phyloP scores from a whole-genome alignment of 305 asterid species.

The Fraxinus velutina region DNA sequence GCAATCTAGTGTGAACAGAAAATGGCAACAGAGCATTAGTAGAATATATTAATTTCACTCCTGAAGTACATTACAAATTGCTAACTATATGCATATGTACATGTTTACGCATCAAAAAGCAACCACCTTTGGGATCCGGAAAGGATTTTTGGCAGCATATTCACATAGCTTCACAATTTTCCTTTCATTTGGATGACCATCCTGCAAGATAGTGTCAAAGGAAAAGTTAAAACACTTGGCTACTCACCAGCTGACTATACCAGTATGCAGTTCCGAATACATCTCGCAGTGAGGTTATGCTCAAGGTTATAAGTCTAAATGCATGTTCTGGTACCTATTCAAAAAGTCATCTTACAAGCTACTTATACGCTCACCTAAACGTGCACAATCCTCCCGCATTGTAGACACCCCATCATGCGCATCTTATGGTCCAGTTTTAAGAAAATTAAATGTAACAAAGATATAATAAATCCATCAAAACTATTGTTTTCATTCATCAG shows the following conservation, averaged over 20 bases:
- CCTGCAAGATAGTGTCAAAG: conserved; percentile 42
- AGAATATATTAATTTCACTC: conserved; percentile 7
- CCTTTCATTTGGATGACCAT: conserved; percentile 62
- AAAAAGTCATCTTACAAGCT: background rate
- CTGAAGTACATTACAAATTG: conserved; percentile 6
- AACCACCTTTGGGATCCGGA: conserved; percentile 81
- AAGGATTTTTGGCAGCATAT: conserved; percentile 93
- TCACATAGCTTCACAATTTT: conserved; percentile 82
- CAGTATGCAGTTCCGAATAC: background rate
- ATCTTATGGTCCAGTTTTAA: background rate
- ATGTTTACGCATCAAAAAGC: background rate
- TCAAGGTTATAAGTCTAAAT: background rate
- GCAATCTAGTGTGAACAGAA: conserved; percentile 55
- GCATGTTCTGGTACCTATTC: background rate
- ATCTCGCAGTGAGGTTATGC: background rate
- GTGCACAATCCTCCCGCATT: background rate
- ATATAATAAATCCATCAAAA: background rate
- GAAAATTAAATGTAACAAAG: background rate
- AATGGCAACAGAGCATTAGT: conserved; percentile 11
- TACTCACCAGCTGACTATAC: background rate
- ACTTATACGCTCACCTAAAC: background rate
- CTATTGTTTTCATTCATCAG: background rate
- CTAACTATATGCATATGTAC: background rate
- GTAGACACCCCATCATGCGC: background rate
- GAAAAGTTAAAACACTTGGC: background rate